Evolutionary conservation across 73 alveolate genomes (phyloP), one percentile per base, ranked within the genome.

Genomic region (Effrenium voratum): DNA sequence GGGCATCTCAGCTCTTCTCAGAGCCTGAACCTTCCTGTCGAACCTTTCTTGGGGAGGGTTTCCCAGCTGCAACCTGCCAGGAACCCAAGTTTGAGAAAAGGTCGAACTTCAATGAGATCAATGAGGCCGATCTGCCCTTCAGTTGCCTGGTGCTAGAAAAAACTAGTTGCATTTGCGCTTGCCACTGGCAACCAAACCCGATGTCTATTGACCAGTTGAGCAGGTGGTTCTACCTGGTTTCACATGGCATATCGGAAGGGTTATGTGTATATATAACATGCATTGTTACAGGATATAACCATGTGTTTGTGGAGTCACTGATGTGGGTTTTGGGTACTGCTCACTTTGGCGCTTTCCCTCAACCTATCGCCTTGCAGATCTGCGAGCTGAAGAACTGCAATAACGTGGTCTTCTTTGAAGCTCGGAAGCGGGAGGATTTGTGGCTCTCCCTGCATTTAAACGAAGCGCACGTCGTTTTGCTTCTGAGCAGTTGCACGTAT

Each of bases 321-420:
- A n/a, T n/a, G n/a, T n/a, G n/a, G n/a, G n/a, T n/a, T n/a, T 5
- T 15, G 45, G 8, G 36, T 16, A 60, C 75, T 1, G 46, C 34
- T 8, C 6, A 32, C 19, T 45, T 79, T 28, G 24, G 2, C 32
- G 70, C 1, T 30, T 40, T 41, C n/a, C 19, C 46, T 43, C 60
- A 16, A 26, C 44, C 40, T 45, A 0, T 36, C 32, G 5, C 5
- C 16, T 19, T 38, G 52, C 99, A 99, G 75, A 98, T 99, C 50
- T 99, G 99, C 88, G 99, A 98, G 99, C 99, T 99, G 95, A 99
- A 99, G 86, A 92, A 99, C 40, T 99, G 99, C 99, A 99, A 99
- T 99, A 99, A 99, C 79, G 99, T 99, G 90, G 99, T 99, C 26
- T 99, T 99, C 98, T 99, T 99, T 59, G 99, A 99, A 93, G 99